Base-by-base conservation (phyloP, 2,329 filamentous ascomycete species). In the Aspergillus ochraceus region DNA sequence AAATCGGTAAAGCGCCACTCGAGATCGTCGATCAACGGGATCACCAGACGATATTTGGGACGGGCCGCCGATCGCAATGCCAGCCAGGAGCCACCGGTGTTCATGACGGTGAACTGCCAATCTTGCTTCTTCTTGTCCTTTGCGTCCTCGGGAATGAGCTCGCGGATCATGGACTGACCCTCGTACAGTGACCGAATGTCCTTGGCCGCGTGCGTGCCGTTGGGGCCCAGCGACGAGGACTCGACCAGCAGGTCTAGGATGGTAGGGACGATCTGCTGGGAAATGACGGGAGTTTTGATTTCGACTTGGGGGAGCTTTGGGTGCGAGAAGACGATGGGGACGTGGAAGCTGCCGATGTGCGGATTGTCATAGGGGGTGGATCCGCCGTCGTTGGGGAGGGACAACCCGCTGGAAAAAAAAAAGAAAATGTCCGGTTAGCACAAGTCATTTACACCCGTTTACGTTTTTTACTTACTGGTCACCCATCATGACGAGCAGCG, bases 41-140 rank as follows among this genome's bases (percentile, higher is more conserved):
- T 68, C 11, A 74, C 71, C 3, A 74, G 60, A 2, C 72, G 69
- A 57, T 65, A 72, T 17, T 61, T 59, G 0, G 70, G 71, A 11
- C 60, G 59, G 3, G 68, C 69, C 6, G 71, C 71, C 3, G 71
- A 74, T 1, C 71, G 72, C 20, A 74, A 58, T 0, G 69, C 66
- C 3, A 74, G 64, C 70, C 70, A 71, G 0, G 71, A 66, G 1
- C 70, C 70, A n/a, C 71, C 72, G 0, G 72, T 72, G 61, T 74
- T 74, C 69, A 74, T 72, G 26, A 71, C 71, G 14, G 69, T 73
- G 61, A 74, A 74, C 45, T 74, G 72, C 72, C 72, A 74, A 54
- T 70, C 64, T 39, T 70, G 59, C 20, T 55, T 63, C 11, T 62
- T 62, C 20, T 70, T 63, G 14, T 62, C 63, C 20, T 70, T 59